These are phyloP conservation scores for Trametes coccinea DNA, from an alignment of 768 basidiomycete genomes.

Conservation along the genomic window DNA sequence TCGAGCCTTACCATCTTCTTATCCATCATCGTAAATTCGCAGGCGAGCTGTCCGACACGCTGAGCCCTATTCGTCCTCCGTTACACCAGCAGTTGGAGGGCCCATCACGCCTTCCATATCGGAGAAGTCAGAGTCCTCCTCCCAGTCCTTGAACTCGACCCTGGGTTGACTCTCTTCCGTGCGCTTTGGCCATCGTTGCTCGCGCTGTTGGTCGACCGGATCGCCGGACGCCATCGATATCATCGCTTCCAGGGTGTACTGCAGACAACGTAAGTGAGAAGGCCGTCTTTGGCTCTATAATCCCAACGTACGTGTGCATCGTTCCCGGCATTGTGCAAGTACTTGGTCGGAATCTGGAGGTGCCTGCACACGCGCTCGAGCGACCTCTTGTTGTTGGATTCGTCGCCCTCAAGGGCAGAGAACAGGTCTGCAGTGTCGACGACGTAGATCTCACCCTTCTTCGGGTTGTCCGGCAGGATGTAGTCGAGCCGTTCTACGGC, in stretches of 20 bases:
- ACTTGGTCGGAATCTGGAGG: constrained; percentile 54
- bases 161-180: constrained; percentile 39
- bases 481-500: constrained; percentile 55
- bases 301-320: constrained; percentile 67
- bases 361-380: constrained; percentile 65
- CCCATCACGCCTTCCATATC: constrained; percentile 44
- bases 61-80: not conserved
- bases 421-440: constrained; percentile 79
- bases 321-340: constrained; percentile 84
- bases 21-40: not conserved
- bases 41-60: not conserved
- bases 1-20: too few relatives aligned
- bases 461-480: constrained; percentile 56
- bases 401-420: constrained; percentile 67
- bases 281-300: too few relatives aligned
- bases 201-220: constrained; percentile 72
- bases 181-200: constrained; percentile 75
- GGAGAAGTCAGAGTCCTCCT: constrained; percentile 53
- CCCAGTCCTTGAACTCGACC: constrained; percentile 59
- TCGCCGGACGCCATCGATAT: constrained; percentile 74
- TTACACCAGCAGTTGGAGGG: not conserved
- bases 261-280: not conserved
- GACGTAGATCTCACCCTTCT: constrained; percentile 56
- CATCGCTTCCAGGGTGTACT: constrained; percentile 74
- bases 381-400: constrained; percentile 48